These are phyloP conservation scores for Fistulina hepatica DNA, from an alignment of 1,284 basidiomycete species.

Conservation along the genomic window DNA sequence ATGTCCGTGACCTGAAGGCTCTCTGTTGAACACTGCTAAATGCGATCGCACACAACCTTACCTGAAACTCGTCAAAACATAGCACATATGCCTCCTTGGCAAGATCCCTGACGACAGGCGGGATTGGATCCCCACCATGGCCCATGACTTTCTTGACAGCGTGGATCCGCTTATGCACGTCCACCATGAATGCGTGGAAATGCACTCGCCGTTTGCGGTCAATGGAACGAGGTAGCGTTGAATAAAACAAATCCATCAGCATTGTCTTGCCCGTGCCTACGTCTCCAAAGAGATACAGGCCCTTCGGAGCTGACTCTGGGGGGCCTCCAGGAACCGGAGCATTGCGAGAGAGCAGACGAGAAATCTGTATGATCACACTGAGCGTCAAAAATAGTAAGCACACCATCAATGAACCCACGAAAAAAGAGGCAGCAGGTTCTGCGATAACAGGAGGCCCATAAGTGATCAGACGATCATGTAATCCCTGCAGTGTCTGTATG, in stretches of 20 bases:
- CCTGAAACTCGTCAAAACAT: constrained; percentile 99
- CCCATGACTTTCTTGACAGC: constrained; percentile 62
- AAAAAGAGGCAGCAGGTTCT: constrained; percentile 28
- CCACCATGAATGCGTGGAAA: constrained; percentile 98
- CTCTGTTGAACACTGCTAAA: background rate
- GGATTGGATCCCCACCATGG: constrained; percentile 75
- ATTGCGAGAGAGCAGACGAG: constrained; percentile 49
- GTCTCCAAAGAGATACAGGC: constrained; percentile 94
- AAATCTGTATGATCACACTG: constrained; percentile 34
- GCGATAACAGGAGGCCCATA: constrained; percentile 67
- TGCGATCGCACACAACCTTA: constrained; percentile 23
- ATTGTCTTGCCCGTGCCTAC: constrained; percentile 97
- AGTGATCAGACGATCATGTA: constrained; percentile 63
- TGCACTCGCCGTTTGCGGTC: constrained; percentile 80
- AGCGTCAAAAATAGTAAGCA: constrained; percentile 7
- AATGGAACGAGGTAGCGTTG: constrained; percentile 72
- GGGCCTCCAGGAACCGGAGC: constrained; percentile 29
- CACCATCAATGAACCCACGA: constrained; percentile 27
- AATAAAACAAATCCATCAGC: constrained; percentile 98
- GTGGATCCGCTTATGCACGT: constrained; percentile 91
- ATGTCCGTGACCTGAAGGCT: constrained; percentile 82
- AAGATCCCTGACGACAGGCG: constrained; percentile 82
- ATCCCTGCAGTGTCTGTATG: constrained; percentile 68
- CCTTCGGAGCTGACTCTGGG: constrained; percentile 60
- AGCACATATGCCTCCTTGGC: constrained; percentile 79